These are phyloP conservation scores for Globisporangium camurandrum DNA, from an alignment of 352 stramenopile genomes.

Conservation along the genomic window DNA sequence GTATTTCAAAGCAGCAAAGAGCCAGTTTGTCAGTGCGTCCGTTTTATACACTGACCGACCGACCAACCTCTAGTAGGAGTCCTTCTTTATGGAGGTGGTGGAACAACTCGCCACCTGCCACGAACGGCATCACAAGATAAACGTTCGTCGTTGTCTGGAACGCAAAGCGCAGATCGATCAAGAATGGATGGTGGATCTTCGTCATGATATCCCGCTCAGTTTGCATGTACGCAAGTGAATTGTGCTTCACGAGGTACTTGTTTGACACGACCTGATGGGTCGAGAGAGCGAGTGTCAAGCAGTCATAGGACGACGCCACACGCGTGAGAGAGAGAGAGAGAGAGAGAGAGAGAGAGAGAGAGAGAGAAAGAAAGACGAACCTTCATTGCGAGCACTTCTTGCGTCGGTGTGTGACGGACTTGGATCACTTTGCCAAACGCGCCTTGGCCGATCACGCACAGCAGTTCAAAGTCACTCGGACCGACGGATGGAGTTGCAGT, in stretches of 20 bases:
- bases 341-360: no score
- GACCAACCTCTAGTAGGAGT: constrained; percentile 39
- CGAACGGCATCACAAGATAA: constrained; percentile 79
- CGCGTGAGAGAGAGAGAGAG: no score
- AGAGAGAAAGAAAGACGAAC: constrained; percentile 14
- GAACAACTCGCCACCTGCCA: constrained; percentile 64
- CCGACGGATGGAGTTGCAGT: no score
- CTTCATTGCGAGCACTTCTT: constrained; percentile 83
- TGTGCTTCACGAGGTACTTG: constrained; percentile 83
- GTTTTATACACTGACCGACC: background rate
- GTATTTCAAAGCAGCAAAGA: background rate
- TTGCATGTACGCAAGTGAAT: constrained; percentile 70
- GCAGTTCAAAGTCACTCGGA: constrained; percentile 70
- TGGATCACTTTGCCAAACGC: constrained; percentile 83
- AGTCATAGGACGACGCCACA: background rate
- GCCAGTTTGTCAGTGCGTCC: background rate
- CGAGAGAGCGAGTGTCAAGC: constrained; percentile 1
- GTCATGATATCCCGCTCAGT: constrained; percentile 83
- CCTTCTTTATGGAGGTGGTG: constrained; percentile 58
- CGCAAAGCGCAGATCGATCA: constrained; percentile 71
- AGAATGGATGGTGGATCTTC: constrained; percentile 81
- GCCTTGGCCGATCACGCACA: constrained; percentile 79
- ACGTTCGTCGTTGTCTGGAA: constrained; percentile 80
- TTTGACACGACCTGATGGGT: constrained; percentile 62
- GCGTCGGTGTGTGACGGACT: constrained; percentile 66